A percentile compares a stretch with the other conserved stretches of the same genome.
Conservation (phyloP, 2,329 filamentous ascomycete genomes). For the Aspergillus tubingensis region DNA sequence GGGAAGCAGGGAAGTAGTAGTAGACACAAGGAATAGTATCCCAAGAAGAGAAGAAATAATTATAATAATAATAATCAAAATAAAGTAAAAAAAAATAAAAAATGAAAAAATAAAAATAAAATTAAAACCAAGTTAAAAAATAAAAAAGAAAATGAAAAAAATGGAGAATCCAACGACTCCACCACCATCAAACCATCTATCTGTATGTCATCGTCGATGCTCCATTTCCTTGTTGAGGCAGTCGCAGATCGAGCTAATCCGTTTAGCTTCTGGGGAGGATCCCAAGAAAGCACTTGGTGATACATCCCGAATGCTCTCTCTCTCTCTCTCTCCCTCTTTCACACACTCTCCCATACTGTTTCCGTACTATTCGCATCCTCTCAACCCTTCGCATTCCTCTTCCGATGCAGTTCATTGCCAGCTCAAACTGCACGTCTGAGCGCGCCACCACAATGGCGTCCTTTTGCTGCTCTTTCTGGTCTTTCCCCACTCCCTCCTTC, state of each 20-base stretch:
- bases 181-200: slow-evolving; percentile 18
- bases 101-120: not conserved
- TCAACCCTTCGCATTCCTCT: slow-evolving; percentile 3
- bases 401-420: slow-evolving; percentile 19
- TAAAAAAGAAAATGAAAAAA: slow-evolving; percentile 6
- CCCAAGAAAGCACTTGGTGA: slow-evolving; percentile 17
- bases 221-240: slow-evolving; percentile 24
- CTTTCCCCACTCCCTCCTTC: slow-evolving; percentile 9
- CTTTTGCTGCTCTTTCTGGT: slow-evolving; percentile 4
- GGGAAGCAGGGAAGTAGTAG: not conserved
- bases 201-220: slow-evolving; percentile 26
- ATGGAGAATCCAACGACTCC: slow-evolving; percentile 10
- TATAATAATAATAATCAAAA: slow-evolving; percentile 1
- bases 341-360: not conserved
- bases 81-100: slow-evolving; percentile 7
- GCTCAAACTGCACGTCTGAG: slow-evolving; percentile 22
- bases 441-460: slow-evolving; percentile 19
- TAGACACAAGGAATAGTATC: not conserved
- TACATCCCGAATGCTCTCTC: slow-evolving; percentile 19
- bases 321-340: not conserved
- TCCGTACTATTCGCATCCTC: slow-evolving; percentile 3
- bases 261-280: not conserved
- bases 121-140: slow-evolving; percentile 1
- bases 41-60: not conserved
- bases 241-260: slow-evolving; percentile 19